A percentile compares a stretch with the other conserved stretches of the same genome.
These are phyloP conservation scores for Tolypocladium amazonense DNA, from an alignment of 2,329 filamentous ascomycete species.

Conservation along the genomic window DNA sequence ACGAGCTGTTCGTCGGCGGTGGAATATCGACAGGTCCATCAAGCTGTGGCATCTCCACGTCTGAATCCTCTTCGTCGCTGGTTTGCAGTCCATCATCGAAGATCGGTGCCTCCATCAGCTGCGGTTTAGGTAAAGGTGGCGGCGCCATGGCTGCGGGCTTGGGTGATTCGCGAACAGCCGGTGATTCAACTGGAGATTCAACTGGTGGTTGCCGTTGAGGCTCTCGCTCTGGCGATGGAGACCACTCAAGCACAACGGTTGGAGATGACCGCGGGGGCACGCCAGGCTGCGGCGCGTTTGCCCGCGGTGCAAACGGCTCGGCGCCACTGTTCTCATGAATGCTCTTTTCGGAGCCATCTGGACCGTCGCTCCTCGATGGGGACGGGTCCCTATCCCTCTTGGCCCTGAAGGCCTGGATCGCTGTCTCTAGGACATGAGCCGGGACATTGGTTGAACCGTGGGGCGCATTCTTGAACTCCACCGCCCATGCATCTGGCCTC, in stretches of 20 bases:
- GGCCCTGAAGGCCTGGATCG: conserved; percentile 13
- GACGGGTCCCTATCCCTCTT: background rate
- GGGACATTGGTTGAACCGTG: conserved; percentile 23
- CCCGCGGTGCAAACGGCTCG: background rate
- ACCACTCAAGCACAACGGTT: conserved; percentile 10
- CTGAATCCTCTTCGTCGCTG: conserved; percentile 24
- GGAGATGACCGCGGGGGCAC: background rate
- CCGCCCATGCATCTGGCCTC: conserved; percentile 24
- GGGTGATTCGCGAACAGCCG: conserved; percentile 14
- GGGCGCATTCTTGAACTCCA: conserved; percentile 11
- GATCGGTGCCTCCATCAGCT: background rate
- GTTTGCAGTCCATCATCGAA: background rate
- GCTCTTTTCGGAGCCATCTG: background rate
- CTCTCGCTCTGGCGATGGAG: conserved; percentile 10
- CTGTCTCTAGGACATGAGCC: conserved; percentile 19
- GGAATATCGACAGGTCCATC: conserved; percentile 13
- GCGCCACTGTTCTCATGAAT: background rate
- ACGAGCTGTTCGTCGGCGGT: conserved; percentile 6
- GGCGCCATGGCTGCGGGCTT: conserved; percentile 7
- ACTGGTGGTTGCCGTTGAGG: background rate
- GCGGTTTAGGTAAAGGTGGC: background rate
- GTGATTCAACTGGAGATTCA: conserved; percentile 8
- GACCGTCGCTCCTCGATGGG: background rate
- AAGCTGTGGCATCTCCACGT: conserved; percentile 19
- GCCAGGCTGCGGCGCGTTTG: background rate